Base-by-base conservation (phyloP, 2,329 filamentous ascomycete species). In the Hymenoscyphus repandus region DNA sequence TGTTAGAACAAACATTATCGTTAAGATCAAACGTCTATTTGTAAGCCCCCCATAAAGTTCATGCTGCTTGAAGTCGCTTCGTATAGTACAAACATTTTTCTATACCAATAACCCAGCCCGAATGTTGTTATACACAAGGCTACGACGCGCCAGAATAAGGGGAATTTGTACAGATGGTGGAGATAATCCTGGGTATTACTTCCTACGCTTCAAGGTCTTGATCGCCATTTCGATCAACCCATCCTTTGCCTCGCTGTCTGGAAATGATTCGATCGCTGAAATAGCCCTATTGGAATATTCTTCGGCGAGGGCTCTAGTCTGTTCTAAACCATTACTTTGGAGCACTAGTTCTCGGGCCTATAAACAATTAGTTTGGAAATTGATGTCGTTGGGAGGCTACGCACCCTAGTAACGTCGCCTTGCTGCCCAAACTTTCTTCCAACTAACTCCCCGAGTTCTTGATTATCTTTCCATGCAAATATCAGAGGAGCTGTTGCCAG, bases 391-490 rank as follows among this genome's bases (percentile, higher is more conserved):
- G 11, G 12, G 12, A 41, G 15, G 37, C 17, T n/a, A 73, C 85
- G 74, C 69, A 96, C 92, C 76, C 75, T 84, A 61, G 84, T 74
- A 44, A 96, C 88, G 72, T 99, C 93, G 5, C 93, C 93, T 59
- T 90, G 80, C 62, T 79, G 72, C 41, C 78, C 76, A 68, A 99
- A 99, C 70, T 95, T 96, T 70, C 93, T 83, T 41, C 93, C 93
- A 13, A 99, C 93, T 58, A 99, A 74, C 47, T 82, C 81, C 4
- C 93, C 93, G 27, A 99, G 73, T 69, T 93, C 90, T 20, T 84
- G 81, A 63, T 88, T 88, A 58, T 86, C 80, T 72, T 91, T 91
- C 93, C 93, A 99, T 0, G 93, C 93, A 73, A 97, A 99, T 38
- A 99, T 73, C 57, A 99, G 72, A 13, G 93, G 93, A 11, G 93